Percentiles rank a stretch among this genome's conserved stretches.
Conservation (phyloP, 129 eudicot species). For the Logfia minima region DNA sequence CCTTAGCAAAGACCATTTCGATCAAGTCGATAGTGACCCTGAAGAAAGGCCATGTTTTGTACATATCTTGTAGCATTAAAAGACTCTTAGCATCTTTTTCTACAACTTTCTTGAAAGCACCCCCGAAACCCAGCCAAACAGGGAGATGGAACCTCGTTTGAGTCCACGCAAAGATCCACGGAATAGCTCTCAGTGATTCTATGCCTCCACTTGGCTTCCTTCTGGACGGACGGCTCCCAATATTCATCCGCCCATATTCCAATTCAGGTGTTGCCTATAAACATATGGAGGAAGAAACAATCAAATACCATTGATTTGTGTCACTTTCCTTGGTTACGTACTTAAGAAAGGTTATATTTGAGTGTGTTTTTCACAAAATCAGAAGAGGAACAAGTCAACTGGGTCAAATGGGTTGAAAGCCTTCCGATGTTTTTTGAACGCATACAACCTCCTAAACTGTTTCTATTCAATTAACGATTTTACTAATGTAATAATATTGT, state of each 20-base stretch:
- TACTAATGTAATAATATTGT: neutral
- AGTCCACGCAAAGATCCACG: conserved; percentile 98
- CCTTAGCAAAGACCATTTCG: conserved; percentile 98
- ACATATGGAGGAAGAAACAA: conserved; percentile 1
- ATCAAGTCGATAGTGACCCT: conserved; percentile 91
- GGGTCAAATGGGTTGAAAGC: conserved; percentile 11
- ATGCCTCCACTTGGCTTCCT: conserved; percentile 94
- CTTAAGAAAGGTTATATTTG: neutral
- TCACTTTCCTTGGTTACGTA: neutral
- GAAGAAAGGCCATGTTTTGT: conserved; percentile 93
- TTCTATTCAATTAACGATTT: neutral
- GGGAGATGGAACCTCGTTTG: conserved; percentile 98
- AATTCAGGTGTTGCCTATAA: conserved; percentile 85
- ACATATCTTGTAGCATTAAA: conserved; percentile 82
- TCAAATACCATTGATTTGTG: neutral
- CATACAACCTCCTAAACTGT: neutral
- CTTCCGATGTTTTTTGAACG: neutral
- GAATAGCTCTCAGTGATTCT: conserved; percentile 94
- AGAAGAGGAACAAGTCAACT: neutral
- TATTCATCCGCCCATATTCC: conserved; percentile 95
- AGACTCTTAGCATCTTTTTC: conserved; percentile 59
- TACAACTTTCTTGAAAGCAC: conserved; percentile 73
- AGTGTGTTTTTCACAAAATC: neutral
- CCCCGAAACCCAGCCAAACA: conserved; percentile 99
- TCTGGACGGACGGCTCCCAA: conserved; percentile 96